A percentile compares a stretch with the other conserved stretches of the same genome.
Evolutionary conservation across 306 rosid species (phyloP).

Genomic region (Hippophae gyantsensis): DNA sequence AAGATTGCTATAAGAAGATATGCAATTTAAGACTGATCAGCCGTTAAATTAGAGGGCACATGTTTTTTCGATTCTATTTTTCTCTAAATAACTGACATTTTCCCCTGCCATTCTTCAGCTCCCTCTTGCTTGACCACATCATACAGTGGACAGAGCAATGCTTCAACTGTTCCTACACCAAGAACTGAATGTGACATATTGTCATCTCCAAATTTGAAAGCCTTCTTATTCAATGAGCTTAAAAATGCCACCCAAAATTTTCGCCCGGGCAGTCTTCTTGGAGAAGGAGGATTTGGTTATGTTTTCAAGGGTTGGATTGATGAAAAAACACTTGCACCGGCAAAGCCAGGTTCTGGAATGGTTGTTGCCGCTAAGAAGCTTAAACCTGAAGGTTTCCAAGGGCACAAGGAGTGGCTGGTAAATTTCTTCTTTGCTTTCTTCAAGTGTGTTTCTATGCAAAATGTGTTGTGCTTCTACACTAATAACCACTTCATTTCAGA

Average conservation of each 20-base stretch:
- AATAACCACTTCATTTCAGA: constrained; percentile 41
- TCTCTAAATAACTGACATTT: constrained; percentile 9
- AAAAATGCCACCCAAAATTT: neutral
- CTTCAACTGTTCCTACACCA: neutral
- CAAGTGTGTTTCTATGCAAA: neutral
- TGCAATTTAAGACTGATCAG: no score
- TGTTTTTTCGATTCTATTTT: neutral
- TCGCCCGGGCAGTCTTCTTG: neutral
- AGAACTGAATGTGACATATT: neutral
- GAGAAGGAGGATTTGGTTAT: constrained; percentile 1
- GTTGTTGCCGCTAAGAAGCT: constrained; percentile 93
- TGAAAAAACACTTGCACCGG: constrained; percentile 39
- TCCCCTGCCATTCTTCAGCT: neutral
- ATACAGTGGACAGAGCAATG: neutral
- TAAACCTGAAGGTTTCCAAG: constrained; percentile 82
- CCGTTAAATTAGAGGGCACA: no score
- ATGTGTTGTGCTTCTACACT: constrained; percentile 11
- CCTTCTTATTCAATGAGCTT: constrained; percentile 39
- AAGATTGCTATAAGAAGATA: no score
- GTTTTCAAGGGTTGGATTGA: constrained; percentile 97
- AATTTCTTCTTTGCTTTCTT: constrained; percentile 10
- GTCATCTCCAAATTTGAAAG: constrained; percentile 11
- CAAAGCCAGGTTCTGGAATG: constrained; percentile 79
- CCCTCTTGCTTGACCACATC: constrained; percentile 27
- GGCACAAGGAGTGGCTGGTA: constrained; percentile 98